phyloP scores from a whole-genome alignment of 1,284 basidiomycete species.

The Tylopilus sp. region DNA sequence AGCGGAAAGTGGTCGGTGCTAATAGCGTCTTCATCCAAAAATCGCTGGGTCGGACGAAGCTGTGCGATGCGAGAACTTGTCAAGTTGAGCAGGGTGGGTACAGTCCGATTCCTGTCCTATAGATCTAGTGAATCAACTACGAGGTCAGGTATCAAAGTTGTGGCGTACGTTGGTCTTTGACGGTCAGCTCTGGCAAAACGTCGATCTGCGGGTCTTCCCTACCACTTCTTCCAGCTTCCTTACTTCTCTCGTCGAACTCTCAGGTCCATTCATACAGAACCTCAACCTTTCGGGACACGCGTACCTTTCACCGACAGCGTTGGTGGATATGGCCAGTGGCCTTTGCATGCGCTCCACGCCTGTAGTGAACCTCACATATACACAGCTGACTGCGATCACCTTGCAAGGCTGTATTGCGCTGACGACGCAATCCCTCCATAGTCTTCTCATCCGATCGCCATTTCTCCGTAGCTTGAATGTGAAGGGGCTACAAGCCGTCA shows the following conservation, averaged over 20 bases:
- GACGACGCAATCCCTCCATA: slow-evolving; percentile 61
- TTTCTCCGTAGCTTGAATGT: slow-evolving; percentile 58
- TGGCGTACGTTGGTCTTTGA: slow-evolving; percentile 83
- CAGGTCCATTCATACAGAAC: slow-evolving; percentile 63
- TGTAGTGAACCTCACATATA: slow-evolving; percentile 42
- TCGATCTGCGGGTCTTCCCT: slow-evolving; percentile 62
- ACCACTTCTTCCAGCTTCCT: slow-evolving; percentile 50
- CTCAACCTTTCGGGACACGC: slow-evolving; percentile 69
- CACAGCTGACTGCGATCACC: slow-evolving; percentile 67
- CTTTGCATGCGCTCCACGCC: slow-evolving; percentile 45
- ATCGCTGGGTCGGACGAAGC: slow-evolving; percentile 69
- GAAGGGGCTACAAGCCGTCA: slow-evolving; percentile 65
- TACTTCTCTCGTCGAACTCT: slow-evolving; percentile 45
- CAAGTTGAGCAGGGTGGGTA: slow-evolving; percentile 71
- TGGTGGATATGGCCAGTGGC: slow-evolving; percentile 50
- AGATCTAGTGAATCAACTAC: slow-evolving; percentile 9
- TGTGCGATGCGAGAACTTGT: slow-evolving; percentile 75
- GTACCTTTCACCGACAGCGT: slow-evolving; percentile 45
- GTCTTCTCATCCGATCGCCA: slow-evolving; percentile 69
- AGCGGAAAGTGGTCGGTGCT: slow-evolving; percentile 54
- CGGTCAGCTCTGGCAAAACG: slow-evolving; percentile 77
- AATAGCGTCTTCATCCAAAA: slow-evolving; percentile 52
- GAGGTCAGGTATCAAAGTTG: slow-evolving; percentile 68
- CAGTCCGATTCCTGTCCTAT: slow-evolving; percentile 21
- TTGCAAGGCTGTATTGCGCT: slow-evolving; percentile 72